Conservation (phyloP, 768 basidiomycete species). For the Holtermanniella nyarrowii region DNA sequence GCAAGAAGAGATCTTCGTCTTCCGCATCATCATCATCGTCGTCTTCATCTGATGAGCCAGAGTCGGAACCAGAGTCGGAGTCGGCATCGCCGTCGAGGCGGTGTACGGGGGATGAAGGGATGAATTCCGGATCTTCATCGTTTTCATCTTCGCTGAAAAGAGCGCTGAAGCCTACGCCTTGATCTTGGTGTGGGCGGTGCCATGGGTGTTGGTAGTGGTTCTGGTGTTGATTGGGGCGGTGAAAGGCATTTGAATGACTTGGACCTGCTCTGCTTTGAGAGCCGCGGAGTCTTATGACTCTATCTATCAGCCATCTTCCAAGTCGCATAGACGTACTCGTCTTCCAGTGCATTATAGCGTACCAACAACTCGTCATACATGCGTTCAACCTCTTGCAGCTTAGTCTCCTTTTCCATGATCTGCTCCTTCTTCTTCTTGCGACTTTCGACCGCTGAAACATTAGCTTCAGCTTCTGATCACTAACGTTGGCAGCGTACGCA, state of each 20-base stretch:
- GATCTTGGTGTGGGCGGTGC: too few relatives aligned
- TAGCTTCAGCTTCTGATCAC: neutral
- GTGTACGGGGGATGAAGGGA: neutral
- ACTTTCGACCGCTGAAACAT: conserved; percentile 10
- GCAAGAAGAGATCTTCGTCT: conserved; percentile 20
- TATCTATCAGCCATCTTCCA: neutral
- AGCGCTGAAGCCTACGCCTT: too few relatives aligned
- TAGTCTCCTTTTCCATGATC: neutral
- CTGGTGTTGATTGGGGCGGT: too few relatives aligned
- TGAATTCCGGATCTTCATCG: neutral
- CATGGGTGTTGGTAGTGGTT: too few relatives aligned
- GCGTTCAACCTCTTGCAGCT: neutral
- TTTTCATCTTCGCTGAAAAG: neutral
- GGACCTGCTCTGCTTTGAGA: neutral
- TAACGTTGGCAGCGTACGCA: conserved; percentile 1
- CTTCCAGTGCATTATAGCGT: neutral
- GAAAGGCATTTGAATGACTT: too few relatives aligned
- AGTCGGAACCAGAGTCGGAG: too few relatives aligned
- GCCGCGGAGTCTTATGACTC: neutral
- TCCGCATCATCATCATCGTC: conserved; percentile 7
- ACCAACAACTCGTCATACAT: neutral
- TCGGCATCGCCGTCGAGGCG: neutral
- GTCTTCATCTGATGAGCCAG: neutral
- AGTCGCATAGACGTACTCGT: neutral
- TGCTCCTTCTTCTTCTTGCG: conserved; percentile 12